A percentile compares a stretch with the other conserved stretches of the same genome.
Conservation (phyloP, 306 rosid genomes). For the Malus domestica region ASM211411v1 NC_041801.1:36649501-36650000, state of each 20-base stretch:
- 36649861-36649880: not conserved
- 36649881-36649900: not conserved
- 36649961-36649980: constrained; percentile 87
- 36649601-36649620: not conserved
- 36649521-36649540: constrained; percentile 72
- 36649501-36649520: constrained; percentile 86
- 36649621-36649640: not conserved
- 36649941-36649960: constrained; percentile 95
- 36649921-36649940: constrained; percentile 66
- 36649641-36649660: not conserved
- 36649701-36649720: not conserved
- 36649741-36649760: not conserved
- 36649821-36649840: not conserved
- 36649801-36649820: not conserved
- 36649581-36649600: constrained; percentile 87
- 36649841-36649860: not conserved
- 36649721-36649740: not conserved
- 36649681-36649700: not conserved
- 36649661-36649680: not conserved
- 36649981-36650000: constrained; percentile 95
- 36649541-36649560: constrained; percentile 56
- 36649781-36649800: not conserved
- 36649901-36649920: constrained; percentile 4
- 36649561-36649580: constrained; percentile 64
- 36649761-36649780: not conserved